Conservation (phyloP, 768 basidiomycete species). For the Russula virescens region DNA sequence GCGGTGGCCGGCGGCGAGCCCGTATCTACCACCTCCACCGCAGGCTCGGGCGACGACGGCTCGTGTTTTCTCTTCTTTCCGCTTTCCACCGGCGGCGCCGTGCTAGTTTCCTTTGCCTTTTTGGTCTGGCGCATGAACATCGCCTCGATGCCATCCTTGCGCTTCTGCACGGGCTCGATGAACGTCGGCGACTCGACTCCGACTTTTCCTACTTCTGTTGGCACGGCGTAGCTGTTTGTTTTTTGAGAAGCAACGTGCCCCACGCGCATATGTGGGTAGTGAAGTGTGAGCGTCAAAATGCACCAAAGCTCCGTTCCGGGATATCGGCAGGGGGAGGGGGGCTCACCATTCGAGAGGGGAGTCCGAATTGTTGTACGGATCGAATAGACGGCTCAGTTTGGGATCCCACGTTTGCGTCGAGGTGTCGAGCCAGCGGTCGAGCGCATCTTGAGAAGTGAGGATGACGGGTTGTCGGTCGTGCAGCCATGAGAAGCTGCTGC, state of each 20-base stretch:
- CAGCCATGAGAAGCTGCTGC: slow-evolving; percentile 72
- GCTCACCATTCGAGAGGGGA: slow-evolving; percentile 61
- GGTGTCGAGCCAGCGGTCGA: slow-evolving; percentile 77
- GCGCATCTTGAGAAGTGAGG: slow-evolving; percentile 53
- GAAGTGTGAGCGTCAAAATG: no score
- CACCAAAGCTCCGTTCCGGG: no score
- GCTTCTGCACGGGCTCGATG: slow-evolving; percentile 68
- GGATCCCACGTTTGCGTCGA: slow-evolving; percentile 58
- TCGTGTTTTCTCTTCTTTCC: slow-evolving; percentile 19
- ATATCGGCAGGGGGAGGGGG: neutral
- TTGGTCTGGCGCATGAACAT: slow-evolving; percentile 68
- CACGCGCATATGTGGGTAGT: no score
- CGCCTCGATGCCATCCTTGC: slow-evolving; percentile 82
- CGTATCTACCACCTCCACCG: neutral
- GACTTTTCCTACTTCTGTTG: slow-evolving; percentile 86
- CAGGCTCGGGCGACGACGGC: neutral
- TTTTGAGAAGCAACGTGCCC: no score
- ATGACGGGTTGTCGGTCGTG: slow-evolving; percentile 89
- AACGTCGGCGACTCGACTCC: slow-evolving; percentile 78
- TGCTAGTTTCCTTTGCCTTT: slow-evolving; percentile 8
- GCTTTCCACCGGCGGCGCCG: neutral
- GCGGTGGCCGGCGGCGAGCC: neutral
- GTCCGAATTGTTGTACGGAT: slow-evolving; percentile 47
- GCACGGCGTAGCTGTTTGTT: slow-evolving; percentile 69
- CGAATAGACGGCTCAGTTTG: slow-evolving; percentile 52